Conservation (phyloP, 169 alveolate genomes). For the Eimeria sp. region DNA sequence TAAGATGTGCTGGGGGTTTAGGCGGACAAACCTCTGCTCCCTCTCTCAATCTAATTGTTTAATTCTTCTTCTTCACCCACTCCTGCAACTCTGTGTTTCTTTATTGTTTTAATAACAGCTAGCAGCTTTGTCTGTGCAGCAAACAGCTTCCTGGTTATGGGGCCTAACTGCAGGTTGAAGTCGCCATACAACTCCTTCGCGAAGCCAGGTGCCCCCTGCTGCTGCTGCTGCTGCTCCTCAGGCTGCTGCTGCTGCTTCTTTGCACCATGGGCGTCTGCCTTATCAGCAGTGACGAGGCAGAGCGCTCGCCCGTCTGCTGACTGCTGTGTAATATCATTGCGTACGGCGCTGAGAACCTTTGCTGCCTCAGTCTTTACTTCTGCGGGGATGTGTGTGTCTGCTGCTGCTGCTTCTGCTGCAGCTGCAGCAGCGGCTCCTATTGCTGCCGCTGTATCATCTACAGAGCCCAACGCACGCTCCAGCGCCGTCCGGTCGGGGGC, state of each 20-base stretch:
- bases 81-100: background rate
- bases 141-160: slow-evolving; percentile 55
- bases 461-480: background rate
- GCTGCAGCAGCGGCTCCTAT: slow-evolving; percentile 24
- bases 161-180: slow-evolving; percentile 67
- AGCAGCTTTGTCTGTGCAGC: slow-evolving; percentile 59
- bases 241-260: slow-evolving; percentile 19
- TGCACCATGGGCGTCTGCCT: slow-evolving; percentile 6
- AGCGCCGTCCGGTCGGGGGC: background rate
- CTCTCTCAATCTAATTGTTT: background rate
- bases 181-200: slow-evolving; percentile 77
- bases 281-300: slow-evolving; percentile 41
- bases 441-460: slow-evolving; percentile 43
- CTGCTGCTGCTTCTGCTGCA: slow-evolving; percentile 65
- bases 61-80: background rate
- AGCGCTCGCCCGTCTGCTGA: slow-evolving; percentile 63
- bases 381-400: background rate
- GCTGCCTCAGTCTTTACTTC: slow-evolving; percentile 24
- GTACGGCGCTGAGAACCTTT: background rate
- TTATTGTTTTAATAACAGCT: slow-evolving; percentile 42
- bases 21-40: too few relatives aligned
- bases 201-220: background rate
- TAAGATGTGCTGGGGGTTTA: background rate
- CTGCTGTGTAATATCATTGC: slow-evolving; percentile 21
- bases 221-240: slow-evolving; percentile 3